These are phyloP conservation scores for Fragaria iinumae DNA, from an alignment of 306 rosid genomes.

Conservation along the genomic window DNA sequence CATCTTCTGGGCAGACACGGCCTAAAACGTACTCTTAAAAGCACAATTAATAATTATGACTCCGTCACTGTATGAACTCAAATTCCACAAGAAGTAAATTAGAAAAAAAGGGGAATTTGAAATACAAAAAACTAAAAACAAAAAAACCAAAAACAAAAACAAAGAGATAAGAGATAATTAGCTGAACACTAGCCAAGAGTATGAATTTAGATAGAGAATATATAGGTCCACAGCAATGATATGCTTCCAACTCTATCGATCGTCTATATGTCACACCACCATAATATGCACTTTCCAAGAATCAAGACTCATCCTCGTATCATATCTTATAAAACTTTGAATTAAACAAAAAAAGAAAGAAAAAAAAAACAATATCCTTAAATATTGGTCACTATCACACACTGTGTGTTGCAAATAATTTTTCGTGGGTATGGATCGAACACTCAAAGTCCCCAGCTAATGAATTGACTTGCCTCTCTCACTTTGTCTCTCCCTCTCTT, in stretches of 20 bases:
- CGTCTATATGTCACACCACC: not conserved
- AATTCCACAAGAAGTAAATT: not conserved
- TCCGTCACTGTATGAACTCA: not conserved
- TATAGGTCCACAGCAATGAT: slow-evolving; percentile 11
- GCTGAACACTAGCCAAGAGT: not conserved
- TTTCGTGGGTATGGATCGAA: slow-evolving; percentile 11
- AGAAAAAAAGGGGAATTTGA: not conserved
- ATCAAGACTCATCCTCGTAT: not conserved
- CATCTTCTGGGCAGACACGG: not conserved
- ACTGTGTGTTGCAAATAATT: not conserved
- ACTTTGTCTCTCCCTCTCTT: not conserved
- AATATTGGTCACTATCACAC: not conserved
- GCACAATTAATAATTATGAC: not conserved
- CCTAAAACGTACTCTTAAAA: not conserved
- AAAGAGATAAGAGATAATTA: not conserved
- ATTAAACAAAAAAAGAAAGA: not conserved
- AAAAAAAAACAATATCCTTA: too few species aligned
- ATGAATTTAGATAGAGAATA: not conserved
- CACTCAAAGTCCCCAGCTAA: not conserved
- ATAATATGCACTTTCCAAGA: not conserved
- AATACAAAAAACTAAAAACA: not conserved
- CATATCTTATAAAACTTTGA: not conserved
- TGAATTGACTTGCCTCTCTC: not conserved
- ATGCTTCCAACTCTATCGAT: not conserved
- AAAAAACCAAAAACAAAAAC: not conserved